A percentile compares a stretch with the other conserved stretches of the same genome.
phyloP scores from a whole-genome alignment of 2,329 filamentous ascomycete species.

The Alternaria viburni region DNA sequence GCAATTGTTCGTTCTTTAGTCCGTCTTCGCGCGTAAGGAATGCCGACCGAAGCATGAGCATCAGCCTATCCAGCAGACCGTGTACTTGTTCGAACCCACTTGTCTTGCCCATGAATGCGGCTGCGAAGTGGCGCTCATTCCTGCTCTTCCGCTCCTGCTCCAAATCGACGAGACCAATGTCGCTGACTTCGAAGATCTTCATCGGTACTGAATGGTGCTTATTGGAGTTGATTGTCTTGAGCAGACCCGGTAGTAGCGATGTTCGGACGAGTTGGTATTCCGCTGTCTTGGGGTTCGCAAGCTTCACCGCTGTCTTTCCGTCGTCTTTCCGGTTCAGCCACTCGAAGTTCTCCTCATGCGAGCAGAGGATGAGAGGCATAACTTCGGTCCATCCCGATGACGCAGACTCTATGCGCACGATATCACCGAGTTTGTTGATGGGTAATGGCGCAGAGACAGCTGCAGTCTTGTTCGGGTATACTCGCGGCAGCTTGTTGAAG shows the following conservation, averaged over 20 bases:
- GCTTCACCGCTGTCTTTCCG: slow-evolving; percentile 78
- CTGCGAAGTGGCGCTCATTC: slow-evolving; percentile 96
- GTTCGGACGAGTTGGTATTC: slow-evolving; percentile 95
- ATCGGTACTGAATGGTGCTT: slow-evolving; percentile 87
- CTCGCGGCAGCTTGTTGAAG: slow-evolving; percentile 92
- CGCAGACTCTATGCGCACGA: slow-evolving; percentile 84
- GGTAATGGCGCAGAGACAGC: slow-evolving; percentile 85
- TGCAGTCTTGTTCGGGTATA: slow-evolving; percentile 83
- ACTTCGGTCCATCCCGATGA: slow-evolving; percentile 98
- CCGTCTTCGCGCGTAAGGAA: slow-evolving; percentile 78
- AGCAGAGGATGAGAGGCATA: slow-evolving; percentile 94
- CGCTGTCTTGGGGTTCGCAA: slow-evolving; percentile 90
- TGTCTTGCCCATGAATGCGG: slow-evolving; percentile 91
- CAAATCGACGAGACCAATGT: slow-evolving; percentile 90
- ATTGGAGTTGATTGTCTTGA: slow-evolving; percentile 95
- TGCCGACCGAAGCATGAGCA: slow-evolving; percentile 86
- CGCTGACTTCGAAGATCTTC: slow-evolving; percentile 89
- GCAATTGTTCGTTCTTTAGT: slow-evolving; percentile 64
- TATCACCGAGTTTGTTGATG: slow-evolving; percentile 94
- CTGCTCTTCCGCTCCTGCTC: slow-evolving; percentile 79
- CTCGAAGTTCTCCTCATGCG: slow-evolving; percentile 96
- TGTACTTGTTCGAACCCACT: slow-evolving; percentile 96
- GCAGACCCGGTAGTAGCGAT: slow-evolving; percentile 80
- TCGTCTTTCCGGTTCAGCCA: slow-evolving; percentile 93
- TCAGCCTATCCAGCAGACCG: slow-evolving; percentile 86